Base-by-base conservation (phyloP, 1,284 basidiomycete genomes). In the Trichosporon sp. region DNA sequence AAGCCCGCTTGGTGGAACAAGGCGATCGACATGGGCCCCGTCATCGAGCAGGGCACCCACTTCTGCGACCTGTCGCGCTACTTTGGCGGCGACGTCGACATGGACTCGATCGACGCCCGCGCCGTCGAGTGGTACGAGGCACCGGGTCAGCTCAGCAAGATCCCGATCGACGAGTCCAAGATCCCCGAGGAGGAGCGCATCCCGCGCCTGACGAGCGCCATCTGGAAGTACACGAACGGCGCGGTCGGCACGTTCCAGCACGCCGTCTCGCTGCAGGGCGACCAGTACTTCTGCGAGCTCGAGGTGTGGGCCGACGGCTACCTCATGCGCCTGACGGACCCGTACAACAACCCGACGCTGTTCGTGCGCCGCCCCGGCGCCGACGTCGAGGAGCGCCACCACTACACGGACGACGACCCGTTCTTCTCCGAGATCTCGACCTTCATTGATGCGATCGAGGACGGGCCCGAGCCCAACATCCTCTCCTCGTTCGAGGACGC, bases 1-100 rank as follows among this genome's bases (percentile, higher is more conserved):
- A 97, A 97, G 85, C 89, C 89, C 4, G 92, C 95, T 76, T 97
- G 97, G 96, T 99, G 97, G 97, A 91, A 96, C 87, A 98, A 98
- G 85, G 88, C 90, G 27, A 92, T 79, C 68, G 82, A 81, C 72
- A 83, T 83, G 83, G 96, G 96, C 42, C 96, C 96, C 13, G 89
- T 99, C 78, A 88, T 99, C 72, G 97, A 98, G 84, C 96, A 98
- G 84, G 96, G 92, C 51, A 99, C 97, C 8, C 96, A 89, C 80
- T 88, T 89, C 76, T 86, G 86, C 76, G 83, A 83, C 72, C 73
- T 83, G 66, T 95, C 93, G 66, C 91, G 96, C 75, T 99, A 98
- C 87, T 98, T 99, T 83, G 96, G 95, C 67, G 96, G 96, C 56
- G 96, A 98, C 76, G 94, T 98, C 69, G 92, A 97, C 79, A 90